A percentile compares a stretch with the other conserved stretches of the same genome.
Evolutionary conservation across 495 filamentous ascomycete species (phyloP).

Genomic region (Podospora australis): DNA sequence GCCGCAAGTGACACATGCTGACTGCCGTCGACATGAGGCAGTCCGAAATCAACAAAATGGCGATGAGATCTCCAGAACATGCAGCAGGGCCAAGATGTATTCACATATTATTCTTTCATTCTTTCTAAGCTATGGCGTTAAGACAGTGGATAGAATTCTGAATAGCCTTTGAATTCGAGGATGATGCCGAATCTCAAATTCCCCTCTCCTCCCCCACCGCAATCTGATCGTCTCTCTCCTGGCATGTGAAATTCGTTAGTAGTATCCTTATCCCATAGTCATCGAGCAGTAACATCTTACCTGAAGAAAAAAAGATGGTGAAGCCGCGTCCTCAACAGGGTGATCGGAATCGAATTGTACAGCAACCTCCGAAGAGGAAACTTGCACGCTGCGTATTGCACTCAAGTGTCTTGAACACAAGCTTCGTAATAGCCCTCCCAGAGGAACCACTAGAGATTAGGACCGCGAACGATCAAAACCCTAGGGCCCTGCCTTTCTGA

Average conservation of each 20-base stretch:
- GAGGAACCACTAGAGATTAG: constrained; percentile 46
- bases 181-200: too few relatives aligned
- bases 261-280: constrained; percentile 8
- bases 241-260: too few relatives aligned
- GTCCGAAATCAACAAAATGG: not conserved
- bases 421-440: constrained; percentile 92
- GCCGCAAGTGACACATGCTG: not conserved
- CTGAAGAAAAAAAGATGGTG: constrained; percentile 34
- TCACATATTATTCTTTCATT: too few relatives aligned
- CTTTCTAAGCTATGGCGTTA: too few relatives aligned
- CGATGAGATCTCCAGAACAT: too few relatives aligned
- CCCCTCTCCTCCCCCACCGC: too few relatives aligned
- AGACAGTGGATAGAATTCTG: too few relatives aligned
- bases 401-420: constrained; percentile 86
- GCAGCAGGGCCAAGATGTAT: too few relatives aligned
- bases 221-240: too few relatives aligned
- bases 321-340: constrained; percentile 80
- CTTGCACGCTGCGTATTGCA: constrained; percentile 96
- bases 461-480: constrained; percentile 34
- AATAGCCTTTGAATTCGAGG: too few relatives aligned
- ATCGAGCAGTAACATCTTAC: constrained; percentile 9
- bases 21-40: constrained; percentile 1
- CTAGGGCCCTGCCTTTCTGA: constrained; percentile 87
- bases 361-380: constrained; percentile 31
- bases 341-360: constrained; percentile 99